Evolutionary conservation across 1,139 yeast genomes (phyloP).

Genomic region (Sugiyamaella japonica): DNA sequence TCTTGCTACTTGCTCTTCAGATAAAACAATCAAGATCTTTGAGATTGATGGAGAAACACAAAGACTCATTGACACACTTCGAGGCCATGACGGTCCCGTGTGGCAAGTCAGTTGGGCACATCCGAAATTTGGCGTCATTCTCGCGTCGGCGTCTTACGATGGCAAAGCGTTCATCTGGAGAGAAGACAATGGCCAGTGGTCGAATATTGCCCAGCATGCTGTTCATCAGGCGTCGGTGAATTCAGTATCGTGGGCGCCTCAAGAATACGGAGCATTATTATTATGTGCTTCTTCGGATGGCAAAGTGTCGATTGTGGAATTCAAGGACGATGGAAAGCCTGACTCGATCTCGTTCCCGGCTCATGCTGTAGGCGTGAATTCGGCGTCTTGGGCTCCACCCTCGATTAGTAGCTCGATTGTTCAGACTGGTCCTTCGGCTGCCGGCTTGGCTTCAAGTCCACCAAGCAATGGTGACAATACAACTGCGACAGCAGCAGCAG

Average conservation of each 20-base stretch:
- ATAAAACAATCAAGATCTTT: constrained; percentile 88
- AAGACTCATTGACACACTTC: constrained; percentile 73
- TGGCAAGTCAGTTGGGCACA: constrained; percentile 99
- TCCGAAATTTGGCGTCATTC: constrained; percentile 92
- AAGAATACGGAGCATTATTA: constrained; percentile 89
- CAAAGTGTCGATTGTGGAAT: constrained; percentile 83
- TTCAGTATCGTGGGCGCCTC: constrained; percentile 96
- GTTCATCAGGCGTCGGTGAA: constrained; percentile 94
- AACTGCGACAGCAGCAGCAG: background rate
- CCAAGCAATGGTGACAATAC: constrained; percentile 20
- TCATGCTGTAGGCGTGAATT: constrained; percentile 89
- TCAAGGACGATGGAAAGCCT: constrained; percentile 86
- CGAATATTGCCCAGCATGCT: constrained; percentile 80
- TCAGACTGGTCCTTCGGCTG: constrained; percentile 24
- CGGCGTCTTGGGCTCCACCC: constrained; percentile 97
- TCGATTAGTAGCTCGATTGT: constrained; percentile 42
- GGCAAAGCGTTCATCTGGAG: constrained; percentile 95
- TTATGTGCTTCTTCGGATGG: constrained; percentile 95
- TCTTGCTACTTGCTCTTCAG: constrained; percentile 93
- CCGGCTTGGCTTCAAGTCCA: constrained; percentile 3
- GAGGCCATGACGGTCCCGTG: constrained; percentile 95
- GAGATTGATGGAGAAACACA: constrained; percentile 80
- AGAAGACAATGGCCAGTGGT: constrained; percentile 89
- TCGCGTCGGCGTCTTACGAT: constrained; percentile 94
- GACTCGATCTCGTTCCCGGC: constrained; percentile 68